Percentiles rank a stretch among this genome's conserved stretches.
Evolutionary conservation across 2,329 filamentous ascomycete species (phyloP).

Genomic region (Magnaporthiopsis poae): DNA sequence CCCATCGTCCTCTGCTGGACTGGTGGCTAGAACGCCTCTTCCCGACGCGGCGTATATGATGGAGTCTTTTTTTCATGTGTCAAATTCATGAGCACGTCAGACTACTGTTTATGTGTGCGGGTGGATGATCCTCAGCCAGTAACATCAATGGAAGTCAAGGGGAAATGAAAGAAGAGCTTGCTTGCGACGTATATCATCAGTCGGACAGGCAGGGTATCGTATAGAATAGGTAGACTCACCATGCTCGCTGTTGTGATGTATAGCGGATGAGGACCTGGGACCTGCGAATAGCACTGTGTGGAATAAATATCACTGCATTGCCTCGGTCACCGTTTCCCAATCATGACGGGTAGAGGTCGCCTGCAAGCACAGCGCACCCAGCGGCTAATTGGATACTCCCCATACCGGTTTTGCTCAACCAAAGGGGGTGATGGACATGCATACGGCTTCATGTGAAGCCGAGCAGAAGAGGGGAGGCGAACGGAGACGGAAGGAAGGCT

Average conservation of each 20-base stretch:
- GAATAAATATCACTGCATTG: not conserved
- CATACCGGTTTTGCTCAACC: not conserved
- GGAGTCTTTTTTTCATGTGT: constrained; percentile 38
- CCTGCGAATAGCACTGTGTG: constrained; percentile 50
- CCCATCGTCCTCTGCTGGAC: constrained; percentile 36
- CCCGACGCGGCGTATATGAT: constrained; percentile 59
- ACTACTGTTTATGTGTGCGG: not conserved
- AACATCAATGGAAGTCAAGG: not conserved
- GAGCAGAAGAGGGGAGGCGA: constrained; percentile 2
- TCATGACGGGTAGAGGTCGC: not conserved
- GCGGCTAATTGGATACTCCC: not conserved
- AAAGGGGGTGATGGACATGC: not conserved
- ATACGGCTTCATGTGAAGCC: constrained; percentile 1
- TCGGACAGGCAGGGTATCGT: not conserved
- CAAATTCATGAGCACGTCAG: constrained; percentile 6
- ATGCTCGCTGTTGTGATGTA: constrained; percentile 63
- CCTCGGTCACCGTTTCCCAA: not conserved
- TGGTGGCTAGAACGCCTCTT: constrained; percentile 49
- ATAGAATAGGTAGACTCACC: constrained; percentile 29
- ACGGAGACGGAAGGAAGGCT: no score
- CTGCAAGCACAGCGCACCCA: not conserved
- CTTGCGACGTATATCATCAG: not conserved
- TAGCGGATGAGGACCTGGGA: constrained; percentile 49
- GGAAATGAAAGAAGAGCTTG: not conserved
- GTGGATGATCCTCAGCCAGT: not conserved